phyloP scores from a whole-genome alignment of 495 filamentous ascomycete species.

The Aspergillus wentii region DNA sequence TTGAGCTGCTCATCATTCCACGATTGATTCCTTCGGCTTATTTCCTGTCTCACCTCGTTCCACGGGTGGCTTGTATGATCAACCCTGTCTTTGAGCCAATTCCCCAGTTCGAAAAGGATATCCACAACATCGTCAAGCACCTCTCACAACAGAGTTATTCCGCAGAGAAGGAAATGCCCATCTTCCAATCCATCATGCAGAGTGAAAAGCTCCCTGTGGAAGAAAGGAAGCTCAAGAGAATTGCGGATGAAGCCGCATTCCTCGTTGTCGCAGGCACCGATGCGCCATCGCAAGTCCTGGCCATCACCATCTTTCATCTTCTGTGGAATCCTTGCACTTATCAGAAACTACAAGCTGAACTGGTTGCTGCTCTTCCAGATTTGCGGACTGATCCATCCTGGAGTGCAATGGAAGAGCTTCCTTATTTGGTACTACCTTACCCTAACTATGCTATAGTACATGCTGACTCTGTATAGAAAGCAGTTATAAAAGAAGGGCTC shows the following conservation, averaged over 20 bases:
- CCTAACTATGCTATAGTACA: no score
- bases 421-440: constrained; percentile 25
- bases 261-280: constrained; percentile 34
- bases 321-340: constrained; percentile 16
- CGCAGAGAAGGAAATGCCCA: no score
- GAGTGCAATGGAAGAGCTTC: constrained; percentile 22
- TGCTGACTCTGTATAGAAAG: constrained; percentile 22
- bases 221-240: constrained; percentile 14
- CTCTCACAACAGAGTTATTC: no score
- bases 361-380: constrained; percentile 14
- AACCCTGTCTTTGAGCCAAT: no score
- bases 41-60: no score
- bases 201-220: no score
- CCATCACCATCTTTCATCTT: constrained; percentile 23
- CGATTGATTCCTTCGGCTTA: no score
- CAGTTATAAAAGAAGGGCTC: constrained; percentile 52
- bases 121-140: no score
- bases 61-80: background rate
- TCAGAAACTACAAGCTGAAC: constrained; percentile 17
- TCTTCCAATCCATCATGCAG: background rate
- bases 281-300: constrained; percentile 12
- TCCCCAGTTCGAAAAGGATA: no score
- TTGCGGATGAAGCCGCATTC: constrained; percentile 32
- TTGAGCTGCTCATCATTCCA: no score
- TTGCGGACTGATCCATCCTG: constrained; percentile 4